These are phyloP conservation scores for Globisporangium nunn DNA, from an alignment of 352 stramenopile genomes.

Conservation along the genomic window DNA sequence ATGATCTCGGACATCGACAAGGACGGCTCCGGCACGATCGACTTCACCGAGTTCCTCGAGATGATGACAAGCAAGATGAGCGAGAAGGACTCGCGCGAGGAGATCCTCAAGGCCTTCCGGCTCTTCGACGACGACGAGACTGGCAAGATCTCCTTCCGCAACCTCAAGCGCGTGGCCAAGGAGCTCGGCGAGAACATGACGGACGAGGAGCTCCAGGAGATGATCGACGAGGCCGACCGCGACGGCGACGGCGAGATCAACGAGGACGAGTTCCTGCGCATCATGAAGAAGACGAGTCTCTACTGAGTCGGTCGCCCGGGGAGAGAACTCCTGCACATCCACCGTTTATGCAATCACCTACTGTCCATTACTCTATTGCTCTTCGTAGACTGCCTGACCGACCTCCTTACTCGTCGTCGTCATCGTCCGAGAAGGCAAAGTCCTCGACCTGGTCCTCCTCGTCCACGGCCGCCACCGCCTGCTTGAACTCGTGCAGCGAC, in stretches of 20 bases:
- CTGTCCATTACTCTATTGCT: background rate
- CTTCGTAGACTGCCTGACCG: background rate
- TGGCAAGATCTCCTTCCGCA: conserved; percentile 95
- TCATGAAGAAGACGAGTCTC: conserved; percentile 96
- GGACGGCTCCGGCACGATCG: conserved; percentile 91
- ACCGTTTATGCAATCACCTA: background rate
- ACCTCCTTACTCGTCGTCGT: conserved; percentile 25
- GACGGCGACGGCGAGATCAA: conserved; percentile 96
- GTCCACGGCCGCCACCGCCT: conserved; percentile 65
- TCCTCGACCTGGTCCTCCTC: conserved; percentile 69
- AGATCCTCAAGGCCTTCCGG: conserved; percentile 97
- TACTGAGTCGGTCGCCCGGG: conserved; percentile 23
- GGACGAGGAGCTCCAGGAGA: conserved; percentile 96
- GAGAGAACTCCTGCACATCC: background rate
- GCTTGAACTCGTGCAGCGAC: conserved; percentile 78
- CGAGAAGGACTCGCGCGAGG: conserved; percentile 94
- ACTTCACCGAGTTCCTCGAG: conserved; percentile 97
- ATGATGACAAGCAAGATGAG: conserved; percentile 98
- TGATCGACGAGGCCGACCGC: conserved; percentile 96
- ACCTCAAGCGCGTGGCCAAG: conserved; percentile 96
- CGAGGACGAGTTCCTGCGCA: conserved; percentile 93
- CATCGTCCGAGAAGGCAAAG: conserved; percentile 71
- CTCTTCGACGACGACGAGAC: conserved; percentile 97
- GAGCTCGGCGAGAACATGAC: conserved; percentile 97
- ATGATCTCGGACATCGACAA: conserved; percentile 97